A percentile compares a stretch with the other conserved stretches of the same genome.
Conservation (phyloP, 805 yeast genomes). For the Ogataea thermomethanolica region DNA sequence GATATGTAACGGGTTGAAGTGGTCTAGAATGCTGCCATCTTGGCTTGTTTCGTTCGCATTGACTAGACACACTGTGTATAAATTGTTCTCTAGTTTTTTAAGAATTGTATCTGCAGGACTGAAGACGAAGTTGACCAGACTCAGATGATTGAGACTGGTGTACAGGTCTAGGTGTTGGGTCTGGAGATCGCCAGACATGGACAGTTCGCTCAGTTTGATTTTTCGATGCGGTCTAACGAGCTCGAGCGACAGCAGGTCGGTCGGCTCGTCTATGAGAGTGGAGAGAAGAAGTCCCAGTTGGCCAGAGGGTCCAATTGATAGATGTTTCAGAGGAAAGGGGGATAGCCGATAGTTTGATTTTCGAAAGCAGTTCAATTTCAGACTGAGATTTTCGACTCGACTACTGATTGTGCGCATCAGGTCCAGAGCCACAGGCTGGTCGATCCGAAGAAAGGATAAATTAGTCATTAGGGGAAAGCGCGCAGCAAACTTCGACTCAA, state of each 20-base stretch:
- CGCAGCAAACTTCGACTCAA: constrained; percentile 18
- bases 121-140: constrained; percentile 13
- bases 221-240: constrained; percentile 9
- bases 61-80: constrained; percentile 16
- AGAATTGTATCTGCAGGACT: constrained; percentile 6
- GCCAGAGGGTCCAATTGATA: constrained; percentile 17
- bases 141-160: constrained; percentile 6
- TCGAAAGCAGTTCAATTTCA: constrained; percentile 9
- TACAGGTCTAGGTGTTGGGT: constrained; percentile 2
- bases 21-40: constrained; percentile 14
- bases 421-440: constrained; percentile 14
- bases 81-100: constrained; percentile 5
- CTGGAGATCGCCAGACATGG: constrained; percentile 7
- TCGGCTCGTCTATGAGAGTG: background rate
- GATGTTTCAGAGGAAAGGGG: constrained; percentile 1
- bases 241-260: constrained; percentile 2
- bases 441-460: constrained; percentile 5
- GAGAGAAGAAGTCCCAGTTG: background rate
- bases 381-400: constrained; percentile 4
- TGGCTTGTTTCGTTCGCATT: constrained; percentile 16
- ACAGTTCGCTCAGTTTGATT: constrained; percentile 15
- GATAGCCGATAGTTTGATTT: background rate
- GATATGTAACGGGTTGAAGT: constrained; percentile 9
- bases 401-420: constrained; percentile 8
- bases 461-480: constrained; percentile 3